Percentiles rank a stretch among this genome's conserved stretches.
Conservation (phyloP, 2,329 filamentous ascomycete species). For the Trichoderma endophyticum region DNA sequence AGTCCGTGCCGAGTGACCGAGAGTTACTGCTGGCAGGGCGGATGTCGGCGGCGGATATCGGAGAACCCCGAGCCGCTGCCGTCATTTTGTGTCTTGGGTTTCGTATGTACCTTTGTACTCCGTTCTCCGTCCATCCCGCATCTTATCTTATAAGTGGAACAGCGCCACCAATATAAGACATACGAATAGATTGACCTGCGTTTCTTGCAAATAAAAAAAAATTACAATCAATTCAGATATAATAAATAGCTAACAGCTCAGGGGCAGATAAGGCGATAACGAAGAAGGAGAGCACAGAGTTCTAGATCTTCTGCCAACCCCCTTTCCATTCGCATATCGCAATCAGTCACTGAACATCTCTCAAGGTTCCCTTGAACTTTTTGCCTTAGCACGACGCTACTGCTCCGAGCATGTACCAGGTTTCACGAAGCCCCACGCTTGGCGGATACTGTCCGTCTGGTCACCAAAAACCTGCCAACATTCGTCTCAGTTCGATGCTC, state of each 20-base stretch:
- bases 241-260: background rate
- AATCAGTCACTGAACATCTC: background rate
- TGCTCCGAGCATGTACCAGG: background rate
- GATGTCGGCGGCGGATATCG: constrained; percentile 3
- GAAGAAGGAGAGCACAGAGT: background rate
- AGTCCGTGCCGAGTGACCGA: background rate
- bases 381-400: background rate
- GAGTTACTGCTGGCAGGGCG: background rate
- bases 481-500: background rate
- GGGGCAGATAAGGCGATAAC: background rate
- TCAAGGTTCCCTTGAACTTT: background rate
- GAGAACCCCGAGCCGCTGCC: background rate
- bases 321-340: background rate
- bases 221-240: background rate
- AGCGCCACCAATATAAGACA: background rate
- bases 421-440: constrained; percentile 14
- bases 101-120: background rate
- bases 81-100: background rate
- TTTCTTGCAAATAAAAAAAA: background rate
- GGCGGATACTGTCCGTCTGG: background rate
- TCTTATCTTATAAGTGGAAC: background rate
- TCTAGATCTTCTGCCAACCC: background rate
- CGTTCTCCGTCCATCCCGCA: background rate
- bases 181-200: background rate
- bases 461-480: background rate